Conservation (phyloP, 1,284 basidiomycete genomes). For the Moesziomyces globuligerus region DNA sequence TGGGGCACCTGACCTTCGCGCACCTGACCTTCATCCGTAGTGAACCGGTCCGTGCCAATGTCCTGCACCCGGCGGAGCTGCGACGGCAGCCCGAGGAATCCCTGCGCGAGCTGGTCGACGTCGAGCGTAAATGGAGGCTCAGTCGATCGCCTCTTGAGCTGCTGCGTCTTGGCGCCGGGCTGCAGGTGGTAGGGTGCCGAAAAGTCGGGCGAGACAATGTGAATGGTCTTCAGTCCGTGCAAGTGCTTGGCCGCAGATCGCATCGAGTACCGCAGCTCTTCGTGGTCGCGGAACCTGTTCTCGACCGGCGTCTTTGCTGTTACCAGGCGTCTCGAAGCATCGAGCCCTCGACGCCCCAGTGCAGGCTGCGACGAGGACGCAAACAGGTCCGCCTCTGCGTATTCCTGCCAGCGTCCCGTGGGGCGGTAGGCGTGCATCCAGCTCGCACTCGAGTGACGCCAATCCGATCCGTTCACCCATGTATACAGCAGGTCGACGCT, state of each 20-base stretch:
- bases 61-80: slow-evolving; percentile 36
- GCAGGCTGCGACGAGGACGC: slow-evolving; percentile 7
- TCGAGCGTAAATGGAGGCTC: slow-evolving; percentile 17
- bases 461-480: slow-evolving; percentile 52
- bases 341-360: not conserved
- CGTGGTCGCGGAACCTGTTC: slow-evolving; percentile 49
- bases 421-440: slow-evolving; percentile 40
- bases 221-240: slow-evolving; percentile 35
- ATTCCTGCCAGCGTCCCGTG: slow-evolving; percentile 37
- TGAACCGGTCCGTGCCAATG: slow-evolving; percentile 38
- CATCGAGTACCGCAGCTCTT: slow-evolving; percentile 51
- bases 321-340: slow-evolving; percentile 8
- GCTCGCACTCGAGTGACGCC: slow-evolving; percentile 31
- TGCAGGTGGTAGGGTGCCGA: slow-evolving; percentile 39
- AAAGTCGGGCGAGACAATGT: slow-evolving; percentile 55
- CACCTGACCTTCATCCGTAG: slow-evolving; percentile 35
- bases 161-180: slow-evolving; percentile 8
- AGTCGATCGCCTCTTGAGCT: slow-evolving; percentile 6
- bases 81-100: slow-evolving; percentile 34
- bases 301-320: slow-evolving; percentile 10
- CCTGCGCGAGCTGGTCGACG: slow-evolving; percentile 17
- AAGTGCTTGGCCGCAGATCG: slow-evolving; percentile 42
- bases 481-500: slow-evolving; percentile 40
- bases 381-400: slow-evolving; percentile 35
- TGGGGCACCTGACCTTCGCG: slow-evolving; percentile 52